Evolutionary conservation across 2,329 filamentous ascomycete species (phyloP), one percentile per base, ranked within the genome.

Genomic region (Neonectria sp.): DNA sequence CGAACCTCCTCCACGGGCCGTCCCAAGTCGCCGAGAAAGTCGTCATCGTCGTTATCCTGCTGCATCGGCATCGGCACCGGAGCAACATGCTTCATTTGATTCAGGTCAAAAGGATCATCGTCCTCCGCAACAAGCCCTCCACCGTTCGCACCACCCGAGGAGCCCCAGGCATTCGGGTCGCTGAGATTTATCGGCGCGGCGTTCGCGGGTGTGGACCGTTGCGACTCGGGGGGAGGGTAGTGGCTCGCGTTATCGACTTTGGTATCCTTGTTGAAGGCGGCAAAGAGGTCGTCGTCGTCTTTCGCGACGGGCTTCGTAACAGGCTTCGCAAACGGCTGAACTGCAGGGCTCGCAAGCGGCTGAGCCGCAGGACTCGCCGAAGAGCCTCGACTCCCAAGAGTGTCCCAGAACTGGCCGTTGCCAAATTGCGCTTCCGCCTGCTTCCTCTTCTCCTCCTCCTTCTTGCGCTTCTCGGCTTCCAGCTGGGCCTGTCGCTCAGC

Each of bases 101-200:
- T 91, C 40, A 98, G 83, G 1, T 94, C 95, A 78, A 98, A 98
- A 2, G 95, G 94, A 77, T 97, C 94, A 77, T 97, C 94, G 73
- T 97, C 93, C 64, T 95, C 92, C 33, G 88, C 85, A 13, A 79
- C 82, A 68, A 90, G 82, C 0, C 73, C 79, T 12, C 75, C 78
- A 49, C 75, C 74, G 60, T 77, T 76, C 1, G 80, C 71, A 21
- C 73, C 65, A 4, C 76, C 51, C 15, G 67, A 37, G 31, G 68
- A 61, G 21, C 67, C 81, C 89, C 89, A 91, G 2, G 89, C 85
- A 63, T 78, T 83, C 2, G 90, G 86, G 62, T 84, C 83, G 61
- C 82, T 84, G 53, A 91, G 80, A 75, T 91, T 85, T 13, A 89
- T 77, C 11, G 77, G 81, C 6, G 82, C 79, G 27, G 76, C 79